Evolutionary conservation across 441 rosid genomes (phyloP).

Genomic region (Syzygium malaccense): DNA sequence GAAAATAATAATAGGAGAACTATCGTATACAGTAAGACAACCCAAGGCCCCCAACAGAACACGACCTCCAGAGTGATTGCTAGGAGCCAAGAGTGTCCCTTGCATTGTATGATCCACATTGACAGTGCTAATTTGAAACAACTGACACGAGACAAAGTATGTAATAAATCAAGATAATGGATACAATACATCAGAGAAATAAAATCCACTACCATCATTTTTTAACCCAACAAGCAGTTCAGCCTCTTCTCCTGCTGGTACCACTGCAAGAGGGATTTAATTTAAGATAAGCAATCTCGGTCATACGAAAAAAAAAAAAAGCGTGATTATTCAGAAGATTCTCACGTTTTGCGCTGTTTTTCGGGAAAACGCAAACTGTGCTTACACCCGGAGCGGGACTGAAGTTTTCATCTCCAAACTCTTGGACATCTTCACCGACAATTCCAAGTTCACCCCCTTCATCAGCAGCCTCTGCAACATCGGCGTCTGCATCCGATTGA

Average conservation of each 20-base stretch:
- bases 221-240: constrained; percentile 82
- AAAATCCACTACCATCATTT: constrained; percentile 61
- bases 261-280: constrained; percentile 39
- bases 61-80: not conserved
- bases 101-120: not conserved
- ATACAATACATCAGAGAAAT: not conserved
- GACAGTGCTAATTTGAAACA: not conserved
- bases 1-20: not conserved
- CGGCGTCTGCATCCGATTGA: constrained; percentile 60
- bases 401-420: constrained; percentile 49
- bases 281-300: not conserved
- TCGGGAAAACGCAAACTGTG: constrained; percentile 73
- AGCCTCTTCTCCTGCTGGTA: constrained; percentile 84
- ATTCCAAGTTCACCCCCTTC: constrained; percentile 63
- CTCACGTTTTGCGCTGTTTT: constrained; percentile 70
- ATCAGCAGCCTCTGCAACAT: constrained; percentile 38
- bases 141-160: not conserved
- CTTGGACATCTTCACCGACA: constrained; percentile 72
- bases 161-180: not conserved
- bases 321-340: not conserved
- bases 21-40: not conserved
- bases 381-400: constrained; percentile 71
- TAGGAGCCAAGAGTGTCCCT: not conserved
- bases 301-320: not conserved
- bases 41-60: not conserved